Evolutionary conservation across 1,139 yeast species (phyloP), one percentile per base, ranked within the genome.

Genomic region (Geotrichum macrosporum): DNA sequence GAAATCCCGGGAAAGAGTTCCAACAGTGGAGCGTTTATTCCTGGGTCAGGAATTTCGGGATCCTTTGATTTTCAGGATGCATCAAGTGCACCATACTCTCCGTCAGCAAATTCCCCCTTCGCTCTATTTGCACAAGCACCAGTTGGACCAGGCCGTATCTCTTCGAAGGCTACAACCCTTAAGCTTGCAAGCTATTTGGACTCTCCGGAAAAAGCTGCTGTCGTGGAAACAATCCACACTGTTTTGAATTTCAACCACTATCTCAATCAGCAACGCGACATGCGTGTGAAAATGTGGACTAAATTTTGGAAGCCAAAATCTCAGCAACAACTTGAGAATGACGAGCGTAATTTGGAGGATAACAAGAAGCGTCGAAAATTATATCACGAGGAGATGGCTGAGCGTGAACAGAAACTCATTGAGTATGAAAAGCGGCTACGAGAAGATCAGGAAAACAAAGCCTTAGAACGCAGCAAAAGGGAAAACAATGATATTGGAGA

Each of bases 171-270:
- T 21, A 37, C 36, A 24, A 35, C 44, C 13, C 37, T 37, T 19
- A 45, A 40, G 40, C 47, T 43, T 29, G 38, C 54, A 30, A 29
- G 47, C 33, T 37, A 48, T 39, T 45, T 46, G 9, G 39, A 38
- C 12, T 44, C 51, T 5, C 50, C 39, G 3, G 49, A 51, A 29
- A 42, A 51, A 32, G 47, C 53, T n/a, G 44, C 54, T 5, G 50
- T 53, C 18, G 50, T 57, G 4, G 65, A 61, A 27, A 56, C 60
- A 9, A 62, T 63, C 43, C 57, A 58, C 15, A 50, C 60, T 10
- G 66, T 60, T 12, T 41, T 58, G 12, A 61, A 63, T 50, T 67
- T 63, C 55, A 59, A 62, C 46, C 49, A 56, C 44, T 63, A 56
- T 41, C 46, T 67, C 16, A 59, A 57, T 33, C 41, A 41, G 24